Evolutionary conservation across 805 yeast species (phyloP).

Genomic region (Lipomyces spencermartinsiae): DNA sequence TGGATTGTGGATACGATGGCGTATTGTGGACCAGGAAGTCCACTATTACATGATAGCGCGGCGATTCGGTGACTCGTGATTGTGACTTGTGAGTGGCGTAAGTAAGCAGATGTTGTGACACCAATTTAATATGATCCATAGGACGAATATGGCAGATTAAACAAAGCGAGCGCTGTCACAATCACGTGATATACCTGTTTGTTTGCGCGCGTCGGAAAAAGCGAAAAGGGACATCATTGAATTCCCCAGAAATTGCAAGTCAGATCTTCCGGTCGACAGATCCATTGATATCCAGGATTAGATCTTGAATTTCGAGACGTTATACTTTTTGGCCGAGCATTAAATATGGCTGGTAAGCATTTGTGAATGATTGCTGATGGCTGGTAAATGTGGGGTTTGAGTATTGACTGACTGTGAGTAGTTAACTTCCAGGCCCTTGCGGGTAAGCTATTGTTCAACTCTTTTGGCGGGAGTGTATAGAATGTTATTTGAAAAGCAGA

Average conservation of each 20-base stretch:
- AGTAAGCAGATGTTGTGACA: neutral
- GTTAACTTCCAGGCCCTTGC: constrained; percentile 45
- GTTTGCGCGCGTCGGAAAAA: neutral
- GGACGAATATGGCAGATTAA: neutral
- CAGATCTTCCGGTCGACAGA: neutral
- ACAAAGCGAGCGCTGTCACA: neutral
- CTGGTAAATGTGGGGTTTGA: neutral
- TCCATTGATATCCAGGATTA: neutral
- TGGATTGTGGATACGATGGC: neutral
- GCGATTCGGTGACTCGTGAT: neutral
- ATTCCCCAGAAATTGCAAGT: neutral
- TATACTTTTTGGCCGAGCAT: neutral
- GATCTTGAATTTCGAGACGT: neutral
- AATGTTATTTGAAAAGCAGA: neutral
- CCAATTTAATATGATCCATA: neutral
- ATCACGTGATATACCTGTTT: neutral
- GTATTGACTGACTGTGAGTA: neutral
- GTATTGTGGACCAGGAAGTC: neutral
- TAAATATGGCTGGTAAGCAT: constrained; percentile 12
- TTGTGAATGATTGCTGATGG: neutral
- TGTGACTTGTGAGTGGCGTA: neutral
- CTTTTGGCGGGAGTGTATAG: neutral
- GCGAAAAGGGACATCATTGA: neutral
- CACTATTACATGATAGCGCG: neutral
- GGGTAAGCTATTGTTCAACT: constrained; percentile 11